Percentiles rank a stretch among this genome's conserved stretches.
phyloP scores from a whole-genome alignment of 2,329 filamentous ascomycete species.

The Aspergillus uvarum region DNA sequence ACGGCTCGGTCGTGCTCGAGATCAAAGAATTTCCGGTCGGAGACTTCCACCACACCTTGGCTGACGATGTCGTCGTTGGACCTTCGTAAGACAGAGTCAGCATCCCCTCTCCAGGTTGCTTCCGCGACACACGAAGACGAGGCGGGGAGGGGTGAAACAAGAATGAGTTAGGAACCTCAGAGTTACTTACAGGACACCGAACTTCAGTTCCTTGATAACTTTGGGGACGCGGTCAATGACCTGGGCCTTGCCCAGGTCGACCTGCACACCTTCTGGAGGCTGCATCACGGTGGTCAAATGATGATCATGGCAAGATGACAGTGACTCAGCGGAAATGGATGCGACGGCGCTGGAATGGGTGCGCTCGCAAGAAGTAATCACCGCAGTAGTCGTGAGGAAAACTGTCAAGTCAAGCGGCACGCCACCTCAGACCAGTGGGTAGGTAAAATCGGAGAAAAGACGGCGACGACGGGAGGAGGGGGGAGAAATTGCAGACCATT shows the following conservation, averaged over 20 bases:
- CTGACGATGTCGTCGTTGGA: conserved; percentile 94
- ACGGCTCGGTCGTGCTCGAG: conserved; percentile 74
- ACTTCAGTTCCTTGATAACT: conserved; percentile 89
- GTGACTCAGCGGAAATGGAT: conserved; percentile 20
- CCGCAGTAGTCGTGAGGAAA: not conserved
- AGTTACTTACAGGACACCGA: conserved; percentile 75
- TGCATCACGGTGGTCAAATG: conserved; percentile 41
- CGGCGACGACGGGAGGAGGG: conserved; percentile 2
- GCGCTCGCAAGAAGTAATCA: not conserved
- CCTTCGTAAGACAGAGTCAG: conserved; percentile 42
- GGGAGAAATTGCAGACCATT: conserved; percentile 21
- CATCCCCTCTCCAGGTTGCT: not conserved
- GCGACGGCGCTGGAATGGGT: conserved; percentile 9
- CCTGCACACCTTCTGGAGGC: conserved; percentile 44
- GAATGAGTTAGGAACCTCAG: conserved; percentile 12
- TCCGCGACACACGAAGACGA: not conserved
- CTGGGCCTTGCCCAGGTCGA: conserved; percentile 71
- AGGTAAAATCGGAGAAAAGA: conserved; percentile 3
- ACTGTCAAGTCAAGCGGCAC: not conserved
- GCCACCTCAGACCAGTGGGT: not conserved
- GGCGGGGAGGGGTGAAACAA: not conserved
- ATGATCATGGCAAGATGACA: conserved; percentile 38
- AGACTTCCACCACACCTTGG: conserved; percentile 91
- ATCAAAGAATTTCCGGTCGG: conserved; percentile 91
- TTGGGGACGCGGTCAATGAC: conserved; percentile 85